Percentiles rank a stretch among this genome's conserved stretches.
These are phyloP conservation scores for Macrolepiota fuliginosa DNA, from an alignment of 768 basidiomycete species.

Conservation along the genomic window DNA sequence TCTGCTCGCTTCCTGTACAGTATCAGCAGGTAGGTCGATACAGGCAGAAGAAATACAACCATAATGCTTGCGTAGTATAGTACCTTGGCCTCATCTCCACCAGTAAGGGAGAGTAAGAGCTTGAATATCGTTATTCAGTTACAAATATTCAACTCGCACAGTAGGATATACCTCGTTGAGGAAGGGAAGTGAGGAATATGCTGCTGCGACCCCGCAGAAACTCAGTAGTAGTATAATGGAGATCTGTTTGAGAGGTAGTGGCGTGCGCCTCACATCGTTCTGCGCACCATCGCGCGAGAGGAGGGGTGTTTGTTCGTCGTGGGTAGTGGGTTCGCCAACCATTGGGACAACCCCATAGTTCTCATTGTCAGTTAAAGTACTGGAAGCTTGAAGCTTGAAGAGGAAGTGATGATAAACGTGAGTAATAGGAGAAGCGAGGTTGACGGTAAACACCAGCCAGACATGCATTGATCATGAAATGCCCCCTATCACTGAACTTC, in stretches of 20 bases:
- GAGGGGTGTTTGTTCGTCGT: background rate
- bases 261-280: background rate
- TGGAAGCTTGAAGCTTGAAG: too few relatives aligned
- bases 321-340: background rate
- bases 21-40: background rate
- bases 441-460: too few relatives aligned
- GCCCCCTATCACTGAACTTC: too few relatives aligned
- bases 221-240: background rate
- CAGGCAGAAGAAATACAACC: constrained; percentile 15
- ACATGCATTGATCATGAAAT: too few relatives aligned
- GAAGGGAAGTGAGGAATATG: background rate
- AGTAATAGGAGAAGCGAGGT: too few relatives aligned
- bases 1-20: constrained; percentile 47
- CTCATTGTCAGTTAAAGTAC: too few relatives aligned
- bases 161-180: background rate
- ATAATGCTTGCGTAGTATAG: constrained; percentile 58
- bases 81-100: constrained; percentile 43
- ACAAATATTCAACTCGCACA: background rate
- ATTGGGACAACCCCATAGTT: background rate
- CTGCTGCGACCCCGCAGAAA: background rate
- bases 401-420: too few relatives aligned
- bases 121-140: background rate
- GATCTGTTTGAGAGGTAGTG: background rate
- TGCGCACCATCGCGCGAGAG: background rate
- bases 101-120: background rate